Evolutionary conservation across 108 stramenopile species (phyloP), one percentile per base, ranked within the genome.

Genomic region (Poteriospumella lacustris): DNA sequence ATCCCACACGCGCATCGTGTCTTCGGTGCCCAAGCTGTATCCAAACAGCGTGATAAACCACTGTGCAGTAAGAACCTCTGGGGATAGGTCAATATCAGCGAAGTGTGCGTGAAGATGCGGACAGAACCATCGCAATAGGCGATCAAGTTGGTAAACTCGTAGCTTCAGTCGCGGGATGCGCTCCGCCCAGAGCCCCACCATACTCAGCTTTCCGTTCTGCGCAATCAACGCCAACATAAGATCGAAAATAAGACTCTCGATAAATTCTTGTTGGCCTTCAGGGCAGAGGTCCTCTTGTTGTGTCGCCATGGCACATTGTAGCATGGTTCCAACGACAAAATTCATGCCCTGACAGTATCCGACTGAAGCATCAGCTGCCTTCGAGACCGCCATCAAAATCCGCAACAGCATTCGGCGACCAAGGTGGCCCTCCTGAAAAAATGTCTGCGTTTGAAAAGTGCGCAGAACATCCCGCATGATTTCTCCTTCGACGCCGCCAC

Each of bases 21-120:
- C 41, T 39, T 44, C 77, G 19, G 68, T 44, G 64, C 62, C 44
- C 24, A 82, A 58, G 59, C 72, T 58, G 73, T 82, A 82, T 1
- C 77, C 44, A 38, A 82, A 79, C 26, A 82, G 47, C 5, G 81
- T 82, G 36, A 82, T 15, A 19, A 79, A 67, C 81, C 81, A 82
- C 73, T 82, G 81, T 41, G 77, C 79, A 33, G 79, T 70, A 12
- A 82, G 73, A n/a, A 82, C 78, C 58, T 82, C 40, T 1, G 68
- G 67, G 19, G 68, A 64, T 3, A 64, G 5, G 9, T 64, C 33
- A 3, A 64, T 64, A 24, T 3, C 60, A 5, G 15, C 3, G 60
- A 64, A 24, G 31, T 64, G 60, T 5, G 15, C 31, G 31, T 64
- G 60, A 5, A 64, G 31, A 3, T 34, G 12, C 9, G 60, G 60